These are phyloP conservation scores for Zasmidium cellare DNA, from an alignment of 2,329 filamentous ascomycete species.

Conservation along the genomic window DNA sequence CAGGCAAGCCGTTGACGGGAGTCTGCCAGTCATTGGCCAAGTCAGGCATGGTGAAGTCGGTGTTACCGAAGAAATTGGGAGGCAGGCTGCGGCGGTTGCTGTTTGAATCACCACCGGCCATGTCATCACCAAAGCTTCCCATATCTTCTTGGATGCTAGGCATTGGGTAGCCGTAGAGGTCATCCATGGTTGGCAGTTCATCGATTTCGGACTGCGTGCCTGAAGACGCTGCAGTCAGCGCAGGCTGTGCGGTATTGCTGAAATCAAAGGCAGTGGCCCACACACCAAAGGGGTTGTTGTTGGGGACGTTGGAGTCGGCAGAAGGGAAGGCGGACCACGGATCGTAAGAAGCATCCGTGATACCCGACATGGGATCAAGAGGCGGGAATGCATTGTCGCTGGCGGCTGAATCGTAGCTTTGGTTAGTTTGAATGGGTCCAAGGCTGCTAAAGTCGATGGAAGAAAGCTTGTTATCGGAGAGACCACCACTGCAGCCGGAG, in stretches of 20 bases:
- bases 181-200: constrained; percentile 37
- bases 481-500: constrained; percentile 15
- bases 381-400: constrained; percentile 26
- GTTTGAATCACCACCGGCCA: constrained; percentile 12
- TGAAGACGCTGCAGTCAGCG: constrained; percentile 39
- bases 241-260: constrained; percentile 33
- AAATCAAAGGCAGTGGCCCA: constrained; percentile 31
- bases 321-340: constrained; percentile 33
- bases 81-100: constrained; percentile 34
- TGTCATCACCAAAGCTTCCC: constrained; percentile 17
- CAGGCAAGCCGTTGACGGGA: constrained; percentile 9
- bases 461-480: constrained; percentile 20
- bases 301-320: constrained; percentile 25
- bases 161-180: constrained; percentile 32
- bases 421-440: constrained; percentile 24
- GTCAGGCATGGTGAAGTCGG: constrained; percentile 21
- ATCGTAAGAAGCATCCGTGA: constrained; percentile 30
- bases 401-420: constrained; percentile 23
- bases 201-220: constrained; percentile 40
- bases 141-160: constrained; percentile 33
- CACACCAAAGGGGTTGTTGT: constrained; percentile 36
- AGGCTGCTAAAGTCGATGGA: constrained; percentile 29
- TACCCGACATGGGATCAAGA: constrained; percentile 28
- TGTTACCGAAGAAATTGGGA: constrained; percentile 32
- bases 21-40: constrained; percentile 24